Evolutionary conservation across 2,329 filamentous ascomycete species (phyloP).

Genomic region (Colletotrichum orchidophilum): DNA sequence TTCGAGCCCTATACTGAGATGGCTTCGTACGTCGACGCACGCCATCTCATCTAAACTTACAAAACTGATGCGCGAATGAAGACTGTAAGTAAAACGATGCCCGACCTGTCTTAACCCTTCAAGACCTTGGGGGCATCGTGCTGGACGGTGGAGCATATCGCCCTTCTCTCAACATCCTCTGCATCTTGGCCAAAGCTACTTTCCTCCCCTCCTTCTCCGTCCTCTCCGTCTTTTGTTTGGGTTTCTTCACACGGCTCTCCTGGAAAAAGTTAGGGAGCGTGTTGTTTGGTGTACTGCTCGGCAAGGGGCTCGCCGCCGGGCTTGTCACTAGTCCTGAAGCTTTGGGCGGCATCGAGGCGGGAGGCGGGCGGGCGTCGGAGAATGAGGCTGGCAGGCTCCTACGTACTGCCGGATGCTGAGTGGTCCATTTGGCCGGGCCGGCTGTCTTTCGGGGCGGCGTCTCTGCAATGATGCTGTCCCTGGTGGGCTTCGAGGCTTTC

Average conservation of each 20-base stretch:
- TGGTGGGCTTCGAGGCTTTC: not conserved
- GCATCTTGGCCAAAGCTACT: constrained; percentile 4
- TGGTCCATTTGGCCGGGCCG: not conserved
- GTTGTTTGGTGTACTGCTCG: not conserved
- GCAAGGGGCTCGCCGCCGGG: not conserved
- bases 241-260: constrained; percentile 27
- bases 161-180: constrained; percentile 20
- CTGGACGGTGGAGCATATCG: constrained; percentile 1
- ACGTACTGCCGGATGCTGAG: constrained; percentile 1
- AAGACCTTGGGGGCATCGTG: constrained; percentile 3
- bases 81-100: not conserved
- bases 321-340: not conserved
- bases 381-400: constrained; percentile 12
- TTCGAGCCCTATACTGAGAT: not conserved
- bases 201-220: constrained; percentile 4
- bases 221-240: constrained; percentile 15
- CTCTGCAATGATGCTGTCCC: not conserved
- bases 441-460: constrained; percentile 1
- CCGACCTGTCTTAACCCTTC: not conserved
- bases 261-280: constrained; percentile 8
- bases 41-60: not conserved
- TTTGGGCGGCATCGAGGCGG: not conserved
- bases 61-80: no score
- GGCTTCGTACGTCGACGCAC: not conserved
- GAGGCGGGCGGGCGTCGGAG: not conserved